Conservation (phyloP, 306 rosid species). For the Castanea crenata region DNA sequence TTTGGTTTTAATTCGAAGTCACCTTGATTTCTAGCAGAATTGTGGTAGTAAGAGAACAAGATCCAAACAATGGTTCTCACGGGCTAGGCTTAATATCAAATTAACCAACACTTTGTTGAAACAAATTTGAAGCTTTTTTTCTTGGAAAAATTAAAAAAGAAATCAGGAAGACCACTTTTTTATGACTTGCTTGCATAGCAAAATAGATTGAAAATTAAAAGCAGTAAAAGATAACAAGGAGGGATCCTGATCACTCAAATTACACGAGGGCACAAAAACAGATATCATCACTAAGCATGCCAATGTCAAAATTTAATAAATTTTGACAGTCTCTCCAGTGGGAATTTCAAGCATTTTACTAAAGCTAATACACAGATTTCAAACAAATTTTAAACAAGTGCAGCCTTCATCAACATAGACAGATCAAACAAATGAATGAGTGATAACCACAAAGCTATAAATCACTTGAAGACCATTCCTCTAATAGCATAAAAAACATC, state of each 20-base stretch:
- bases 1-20: too few relatives aligned
- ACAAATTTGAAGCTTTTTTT: background rate
- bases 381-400: background rate
- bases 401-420: background rate
- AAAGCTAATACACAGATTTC: background rate
- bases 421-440: background rate
- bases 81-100: background rate
- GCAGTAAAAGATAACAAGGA: background rate
- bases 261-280: background rate
- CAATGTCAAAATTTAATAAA: background rate
- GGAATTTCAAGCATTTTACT: background rate
- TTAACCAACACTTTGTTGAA: background rate
- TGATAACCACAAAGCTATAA: background rate
- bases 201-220: background rate
- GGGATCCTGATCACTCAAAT: background rate
- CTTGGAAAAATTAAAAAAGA: background rate
- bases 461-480: background rate
- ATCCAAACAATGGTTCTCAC: background rate
- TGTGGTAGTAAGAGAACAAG: too few relatives aligned
- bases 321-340: background rate
- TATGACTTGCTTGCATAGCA: background rate
- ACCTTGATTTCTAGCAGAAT: too few relatives aligned
- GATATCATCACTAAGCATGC: background rate
- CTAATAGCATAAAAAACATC: background rate
- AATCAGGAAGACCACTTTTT: background rate